Percentiles rank a stretch among this genome's conserved stretches.
Evolutionary conservation across 768 basidiomycete species (phyloP).

Genomic region (Leccinellum albellum): DNA sequence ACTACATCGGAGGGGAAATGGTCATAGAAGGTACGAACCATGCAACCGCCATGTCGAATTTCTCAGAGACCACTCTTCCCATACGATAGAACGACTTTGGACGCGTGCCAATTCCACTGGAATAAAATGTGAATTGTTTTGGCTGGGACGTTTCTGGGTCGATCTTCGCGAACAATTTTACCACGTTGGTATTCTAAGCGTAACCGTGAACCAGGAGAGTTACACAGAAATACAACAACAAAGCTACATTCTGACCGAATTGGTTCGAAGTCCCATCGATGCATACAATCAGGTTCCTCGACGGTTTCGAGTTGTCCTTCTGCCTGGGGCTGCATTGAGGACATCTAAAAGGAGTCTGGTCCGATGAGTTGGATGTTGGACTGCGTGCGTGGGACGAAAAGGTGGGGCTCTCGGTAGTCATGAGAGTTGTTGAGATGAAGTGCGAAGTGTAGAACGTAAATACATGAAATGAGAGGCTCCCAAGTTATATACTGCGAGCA

Average conservation of each 20-base stretch:
- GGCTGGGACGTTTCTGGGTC: neutral
- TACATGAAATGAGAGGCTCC: neutral
- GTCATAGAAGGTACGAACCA: neutral
- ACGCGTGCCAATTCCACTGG: neutral
- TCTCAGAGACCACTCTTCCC: neutral
- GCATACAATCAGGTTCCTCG: conserved; percentile 16
- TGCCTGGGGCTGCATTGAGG: conserved; percentile 10
- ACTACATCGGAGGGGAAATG: neutral
- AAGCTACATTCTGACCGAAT: neutral
- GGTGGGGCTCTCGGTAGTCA: neutral
- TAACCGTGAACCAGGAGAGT: neutral
- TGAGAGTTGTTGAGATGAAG: neutral
- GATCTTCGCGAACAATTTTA: neutral
- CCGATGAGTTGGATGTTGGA: neutral
- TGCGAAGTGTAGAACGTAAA: neutral
- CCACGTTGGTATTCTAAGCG: neutral
- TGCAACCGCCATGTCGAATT: neutral
- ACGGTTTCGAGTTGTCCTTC: neutral
- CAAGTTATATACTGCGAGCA: neutral
- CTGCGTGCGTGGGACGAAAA: neutral
- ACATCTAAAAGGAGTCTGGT: conserved; percentile 3
- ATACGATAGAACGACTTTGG: neutral
- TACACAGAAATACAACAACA: neutral
- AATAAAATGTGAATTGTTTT: neutral
- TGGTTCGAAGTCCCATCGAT: neutral